These are phyloP conservation scores for Brassica balearica DNA, from an alignment of 441 rosid genomes.

Conservation along the genomic window DNA sequence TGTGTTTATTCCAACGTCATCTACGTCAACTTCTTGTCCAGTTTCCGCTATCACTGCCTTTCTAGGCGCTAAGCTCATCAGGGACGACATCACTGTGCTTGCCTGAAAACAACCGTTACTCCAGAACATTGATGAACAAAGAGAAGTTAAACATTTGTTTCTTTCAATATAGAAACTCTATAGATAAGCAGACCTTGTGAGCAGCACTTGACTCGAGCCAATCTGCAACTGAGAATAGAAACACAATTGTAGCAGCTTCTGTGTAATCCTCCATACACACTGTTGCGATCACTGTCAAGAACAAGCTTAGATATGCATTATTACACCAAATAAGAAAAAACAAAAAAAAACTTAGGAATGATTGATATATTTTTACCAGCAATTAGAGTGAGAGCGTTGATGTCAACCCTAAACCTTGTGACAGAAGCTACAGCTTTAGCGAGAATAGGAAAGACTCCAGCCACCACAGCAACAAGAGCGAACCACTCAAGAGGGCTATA, in stretches of 20 bases:
- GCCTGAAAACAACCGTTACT: conserved; percentile 53
- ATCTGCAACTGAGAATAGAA: conserved; percentile 74
- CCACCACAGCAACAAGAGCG: conserved; percentile 62
- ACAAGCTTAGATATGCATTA: conserved; percentile 3
- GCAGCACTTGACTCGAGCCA: conserved; percentile 91
- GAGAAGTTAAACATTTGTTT: background rate
- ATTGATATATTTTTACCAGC: conserved; percentile 53
- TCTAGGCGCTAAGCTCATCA: conserved; percentile 79
- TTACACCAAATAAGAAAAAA: background rate
- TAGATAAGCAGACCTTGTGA: conserved; percentile 58
- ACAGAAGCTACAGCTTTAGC: conserved; percentile 58
- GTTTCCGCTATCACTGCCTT: conserved; percentile 76
- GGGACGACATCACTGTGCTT: conserved; percentile 71
- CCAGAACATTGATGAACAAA: background rate
- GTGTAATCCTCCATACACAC: conserved; percentile 68
- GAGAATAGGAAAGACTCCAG: conserved; percentile 62
- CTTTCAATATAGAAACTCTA: background rate
- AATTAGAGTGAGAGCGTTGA: conserved; percentile 62
- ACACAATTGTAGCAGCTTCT: conserved; percentile 86
- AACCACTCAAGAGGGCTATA: conserved; percentile 56
- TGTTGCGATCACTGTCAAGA: conserved; percentile 67
- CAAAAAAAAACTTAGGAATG: too few relatives aligned
- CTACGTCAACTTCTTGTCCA: conserved; percentile 68
- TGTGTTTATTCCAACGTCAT: conserved; percentile 66
- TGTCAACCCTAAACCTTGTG: conserved; percentile 60